Percentiles rank a stretch among this genome's conserved stretches.
Evolutionary conservation across 176 grass and related monocot species (phyloP).

Genomic region (Musa acuminata): DNA sequence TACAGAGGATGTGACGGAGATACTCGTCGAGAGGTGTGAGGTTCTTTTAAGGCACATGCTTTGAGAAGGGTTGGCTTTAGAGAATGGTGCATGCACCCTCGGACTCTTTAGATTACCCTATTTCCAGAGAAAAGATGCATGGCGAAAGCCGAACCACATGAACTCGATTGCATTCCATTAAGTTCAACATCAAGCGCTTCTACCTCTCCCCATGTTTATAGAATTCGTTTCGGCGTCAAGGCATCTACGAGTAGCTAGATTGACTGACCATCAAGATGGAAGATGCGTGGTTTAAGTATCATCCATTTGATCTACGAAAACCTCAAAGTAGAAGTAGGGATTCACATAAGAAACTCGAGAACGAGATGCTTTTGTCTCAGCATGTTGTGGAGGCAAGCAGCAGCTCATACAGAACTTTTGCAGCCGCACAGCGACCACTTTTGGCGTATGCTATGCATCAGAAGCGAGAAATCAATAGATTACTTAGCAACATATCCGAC

Average conservation of each 20-base stretch:
- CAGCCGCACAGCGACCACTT: neutral
- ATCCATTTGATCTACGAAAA: neutral
- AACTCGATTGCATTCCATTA: neutral
- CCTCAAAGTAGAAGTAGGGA: neutral
- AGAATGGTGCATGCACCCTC: no score
- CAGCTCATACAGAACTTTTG: neutral
- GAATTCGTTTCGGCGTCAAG: neutral
- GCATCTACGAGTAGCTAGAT: neutral
- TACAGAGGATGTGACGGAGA: no score
- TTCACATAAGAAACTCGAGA: neutral
- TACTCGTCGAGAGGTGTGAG: no score
- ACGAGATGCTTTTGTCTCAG: neutral
- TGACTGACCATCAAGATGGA: neutral
- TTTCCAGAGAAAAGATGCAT: no score
- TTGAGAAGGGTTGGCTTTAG: no score
- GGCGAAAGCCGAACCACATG: neutral
- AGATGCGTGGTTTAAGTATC: neutral
- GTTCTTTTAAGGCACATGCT: no score
- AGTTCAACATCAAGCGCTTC: neutral
- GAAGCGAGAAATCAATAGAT: neutral
- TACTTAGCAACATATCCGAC: neutral
- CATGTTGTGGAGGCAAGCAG: no score
- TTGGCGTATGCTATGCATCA: neutral
- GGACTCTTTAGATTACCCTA: no score
- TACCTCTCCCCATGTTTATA: neutral